A percentile compares a stretch with the other conserved stretches of the same genome.
phyloP scores from a whole-genome alignment of 306 rosid genomes.

The Acacia crassicarpa region DNA sequence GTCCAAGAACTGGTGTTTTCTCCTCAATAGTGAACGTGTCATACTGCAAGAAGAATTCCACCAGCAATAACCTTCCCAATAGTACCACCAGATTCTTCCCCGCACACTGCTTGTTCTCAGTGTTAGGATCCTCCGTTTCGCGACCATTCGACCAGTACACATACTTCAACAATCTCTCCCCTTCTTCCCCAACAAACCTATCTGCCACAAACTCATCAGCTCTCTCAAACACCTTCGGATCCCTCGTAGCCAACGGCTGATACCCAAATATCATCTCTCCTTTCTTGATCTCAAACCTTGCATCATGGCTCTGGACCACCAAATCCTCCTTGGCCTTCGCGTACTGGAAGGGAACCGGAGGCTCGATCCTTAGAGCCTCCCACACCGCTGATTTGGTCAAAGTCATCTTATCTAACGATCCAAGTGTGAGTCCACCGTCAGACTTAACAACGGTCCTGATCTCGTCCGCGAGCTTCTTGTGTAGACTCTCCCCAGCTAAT shows the following conservation, averaged over 20 bases:
- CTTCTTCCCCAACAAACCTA: slow-evolving; percentile 40
- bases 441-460: slow-evolving; percentile 53
- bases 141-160: slow-evolving; percentile 66
- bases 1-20: not conserved
- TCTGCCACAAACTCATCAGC: slow-evolving; percentile 47
- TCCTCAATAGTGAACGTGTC: slow-evolving; percentile 40
- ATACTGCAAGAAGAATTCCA: slow-evolving; percentile 57
- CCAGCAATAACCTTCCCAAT: slow-evolving; percentile 42
- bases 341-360: slow-evolving; percentile 74
- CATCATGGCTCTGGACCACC: slow-evolving; percentile 56
- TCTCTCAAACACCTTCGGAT: slow-evolving; percentile 51
- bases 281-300: slow-evolving; percentile 56
- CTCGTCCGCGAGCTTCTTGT: slow-evolving; percentile 49
- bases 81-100: slow-evolving; percentile 34
- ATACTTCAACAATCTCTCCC: slow-evolving; percentile 46
- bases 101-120: slow-evolving; percentile 57
- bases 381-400: slow-evolving; percentile 27
- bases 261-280: slow-evolving; percentile 78
- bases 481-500: slow-evolving; percentile 50
- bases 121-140: slow-evolving; percentile 49
- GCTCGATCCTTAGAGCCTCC: slow-evolving; percentile 56
- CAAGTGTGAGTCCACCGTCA: slow-evolving; percentile 29
- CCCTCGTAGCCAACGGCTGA: slow-evolving; percentile 68
- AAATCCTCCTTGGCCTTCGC: slow-evolving; percentile 67
- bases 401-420: not conserved